phyloP scores from a whole-genome alignment of 2,329 filamentous ascomycete genomes.

The Colletotrichum lupini region DNA sequence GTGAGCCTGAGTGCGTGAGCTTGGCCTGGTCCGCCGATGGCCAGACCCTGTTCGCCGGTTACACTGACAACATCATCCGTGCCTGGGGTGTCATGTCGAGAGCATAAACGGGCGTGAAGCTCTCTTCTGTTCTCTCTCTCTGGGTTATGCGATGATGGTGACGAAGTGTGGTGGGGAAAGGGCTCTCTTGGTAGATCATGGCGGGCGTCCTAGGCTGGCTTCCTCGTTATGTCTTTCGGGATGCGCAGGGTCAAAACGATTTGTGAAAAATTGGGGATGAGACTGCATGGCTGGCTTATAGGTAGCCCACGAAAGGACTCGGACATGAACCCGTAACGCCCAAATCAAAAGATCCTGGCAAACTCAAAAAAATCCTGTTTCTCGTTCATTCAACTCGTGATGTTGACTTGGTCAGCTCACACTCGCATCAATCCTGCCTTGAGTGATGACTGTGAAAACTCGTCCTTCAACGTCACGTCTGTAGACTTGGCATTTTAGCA shows the following conservation, averaged over 20 bases:
- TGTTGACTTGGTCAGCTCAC: slow-evolving; percentile 7
- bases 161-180: slow-evolving; percentile 34
- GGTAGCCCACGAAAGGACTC: slow-evolving; percentile 50
- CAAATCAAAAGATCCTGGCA: slow-evolving; percentile 44
- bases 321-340: slow-evolving; percentile 51
- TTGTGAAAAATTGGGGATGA: slow-evolving; percentile 38
- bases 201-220: slow-evolving; percentile 59
- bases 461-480: not conserved
- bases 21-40: slow-evolving; percentile 98
- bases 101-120: slow-evolving; percentile 66
- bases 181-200: slow-evolving; percentile 53
- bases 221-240: slow-evolving; percentile 58
- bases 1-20: slow-evolving; percentile 97
- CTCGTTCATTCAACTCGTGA: slow-evolving; percentile 17
- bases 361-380: slow-evolving; percentile 37
- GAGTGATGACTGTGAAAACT: not conserved
- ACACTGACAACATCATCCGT: slow-evolving; percentile 99
- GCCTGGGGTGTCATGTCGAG: slow-evolving; percentile 98
- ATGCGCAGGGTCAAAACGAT: slow-evolving; percentile 47
- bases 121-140: slow-evolving; percentile 33
- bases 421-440: not conserved
- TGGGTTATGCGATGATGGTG: slow-evolving; percentile 35
- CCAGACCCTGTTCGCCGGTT: slow-evolving; percentile 99
- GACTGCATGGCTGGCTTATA: slow-evolving; percentile 48
- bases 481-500: not conserved